These are phyloP conservation scores for Polyplosphaeria fusca DNA, from an alignment of 495 filamentous ascomycete species.

Conservation along the genomic window DNA sequence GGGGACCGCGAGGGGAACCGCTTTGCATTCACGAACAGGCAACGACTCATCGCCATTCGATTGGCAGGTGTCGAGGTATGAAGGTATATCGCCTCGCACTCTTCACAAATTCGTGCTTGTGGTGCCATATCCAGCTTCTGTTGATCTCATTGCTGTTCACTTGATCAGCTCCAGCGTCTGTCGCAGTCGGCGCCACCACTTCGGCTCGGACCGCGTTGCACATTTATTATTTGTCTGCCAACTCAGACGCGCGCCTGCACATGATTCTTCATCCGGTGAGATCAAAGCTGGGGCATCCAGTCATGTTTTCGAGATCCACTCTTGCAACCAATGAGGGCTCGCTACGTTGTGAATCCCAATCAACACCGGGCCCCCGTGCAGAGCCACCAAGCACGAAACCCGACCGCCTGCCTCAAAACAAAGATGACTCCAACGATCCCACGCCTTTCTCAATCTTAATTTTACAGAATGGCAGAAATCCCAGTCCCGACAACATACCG, in stretches of 20 bases:
- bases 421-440: neutral
- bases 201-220: neutral
- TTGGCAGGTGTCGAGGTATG: no score
- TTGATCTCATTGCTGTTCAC: no score
- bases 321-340: constrained; percentile 18
- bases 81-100: no score
- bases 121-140: no score
- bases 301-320: constrained; percentile 1
- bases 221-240: neutral
- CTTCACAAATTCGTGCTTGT: no score
- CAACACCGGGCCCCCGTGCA: constrained; percentile 26
- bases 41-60: no score
- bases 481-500: constrained; percentile 23
- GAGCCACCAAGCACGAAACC: constrained; percentile 22
- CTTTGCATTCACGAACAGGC: no score
- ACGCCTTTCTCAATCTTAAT: neutral
- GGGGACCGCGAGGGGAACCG: no score
- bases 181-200: neutral
- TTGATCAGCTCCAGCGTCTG: neutral
- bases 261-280: constrained; percentile 20
- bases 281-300: constrained; percentile 14
- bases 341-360: constrained; percentile 33
- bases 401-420: neutral
- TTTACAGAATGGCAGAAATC: constrained; percentile 23
- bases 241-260: neutral